Evolutionary conservation across 768 basidiomycete species (phyloP).

Genomic region (Paxillus involutus): DNA sequence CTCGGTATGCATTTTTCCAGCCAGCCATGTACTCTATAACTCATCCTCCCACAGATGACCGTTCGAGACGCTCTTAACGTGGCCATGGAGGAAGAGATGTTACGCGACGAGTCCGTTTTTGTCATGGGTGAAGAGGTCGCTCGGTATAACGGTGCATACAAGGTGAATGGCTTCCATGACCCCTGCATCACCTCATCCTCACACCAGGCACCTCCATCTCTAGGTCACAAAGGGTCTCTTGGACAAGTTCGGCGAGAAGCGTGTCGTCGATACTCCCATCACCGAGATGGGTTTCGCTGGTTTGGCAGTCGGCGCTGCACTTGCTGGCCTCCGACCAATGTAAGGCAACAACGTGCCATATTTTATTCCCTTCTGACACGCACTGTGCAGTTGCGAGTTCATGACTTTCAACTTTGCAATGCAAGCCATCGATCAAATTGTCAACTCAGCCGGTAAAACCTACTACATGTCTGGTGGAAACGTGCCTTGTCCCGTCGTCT

Average conservation of each 20-base stretch:
- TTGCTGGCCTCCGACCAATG: slow-evolving; percentile 94
- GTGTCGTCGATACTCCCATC: slow-evolving; percentile 95
- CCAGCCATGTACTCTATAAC: slow-evolving; percentile 16
- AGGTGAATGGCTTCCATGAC: slow-evolving; percentile 45
- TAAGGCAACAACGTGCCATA: slow-evolving; percentile 33
- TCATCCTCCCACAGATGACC: slow-evolving; percentile 68
- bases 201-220: slow-evolving; percentile 3
- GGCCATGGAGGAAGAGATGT: slow-evolving; percentile 99
- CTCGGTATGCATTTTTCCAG: slow-evolving; percentile 39
- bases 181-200: slow-evolving; percentile 9
- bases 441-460: slow-evolving; percentile 99
- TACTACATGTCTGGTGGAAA: slow-evolving; percentile 99
- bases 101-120: slow-evolving; percentile 92
- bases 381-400: slow-evolving; percentile 82
- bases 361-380: slow-evolving; percentile 7
- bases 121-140: slow-evolving; percentile 98
- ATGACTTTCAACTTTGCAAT: slow-evolving; percentile 99
- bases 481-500: slow-evolving; percentile 97
- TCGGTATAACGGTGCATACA: slow-evolving; percentile 97
- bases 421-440: slow-evolving; percentile 99
- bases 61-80: slow-evolving; percentile 97
- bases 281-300: slow-evolving; percentile 99
- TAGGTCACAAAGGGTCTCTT: slow-evolving; percentile 97
- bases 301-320: slow-evolving; percentile 90
- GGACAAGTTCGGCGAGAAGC: slow-evolving; percentile 99